These are phyloP conservation scores for Mortierella sp. DNA, from an alignment of 371 early-diverging fungal species.

Conservation along the genomic window DNA sequence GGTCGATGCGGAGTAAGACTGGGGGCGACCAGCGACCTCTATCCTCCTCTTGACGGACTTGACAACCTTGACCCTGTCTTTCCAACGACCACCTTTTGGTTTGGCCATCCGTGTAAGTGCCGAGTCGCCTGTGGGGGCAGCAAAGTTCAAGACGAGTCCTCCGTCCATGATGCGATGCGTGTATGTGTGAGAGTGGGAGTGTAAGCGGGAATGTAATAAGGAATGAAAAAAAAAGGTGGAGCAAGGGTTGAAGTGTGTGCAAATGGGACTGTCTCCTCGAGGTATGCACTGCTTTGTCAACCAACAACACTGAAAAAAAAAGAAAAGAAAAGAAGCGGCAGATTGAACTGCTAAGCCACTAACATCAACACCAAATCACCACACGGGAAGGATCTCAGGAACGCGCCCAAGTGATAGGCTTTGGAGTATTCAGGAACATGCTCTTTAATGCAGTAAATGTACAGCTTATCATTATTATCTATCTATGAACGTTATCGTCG, in stretches of 20 bases:
- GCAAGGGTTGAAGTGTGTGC: neutral
- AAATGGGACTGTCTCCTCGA: neutral
- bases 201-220: conserved; percentile 8
- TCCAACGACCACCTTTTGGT: conserved; percentile 63
- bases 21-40: conserved; percentile 23
- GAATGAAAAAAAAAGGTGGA: neutral
- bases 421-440: neutral
- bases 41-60: conserved; percentile 52
- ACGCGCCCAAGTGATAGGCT: neutral
- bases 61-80: conserved; percentile 62
- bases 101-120: conserved; percentile 30
- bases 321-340: neutral
- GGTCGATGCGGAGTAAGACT: conserved; percentile 9
- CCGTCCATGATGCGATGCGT: conserved; percentile 64
- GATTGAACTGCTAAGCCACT: neutral
- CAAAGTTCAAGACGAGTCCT: conserved; percentile 79
- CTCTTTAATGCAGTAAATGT: neutral
- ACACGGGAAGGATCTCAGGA: neutral
- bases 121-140: conserved; percentile 51
- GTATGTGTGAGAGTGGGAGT: neutral
- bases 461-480: conserved; percentile 9
- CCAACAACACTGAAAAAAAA: neutral
- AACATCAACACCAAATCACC: neutral
- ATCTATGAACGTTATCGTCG: conserved; percentile 5
- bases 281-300: neutral